Conservation (phyloP, 352 stramenopile genomes). For the Phytophthora multivora region DNA sequence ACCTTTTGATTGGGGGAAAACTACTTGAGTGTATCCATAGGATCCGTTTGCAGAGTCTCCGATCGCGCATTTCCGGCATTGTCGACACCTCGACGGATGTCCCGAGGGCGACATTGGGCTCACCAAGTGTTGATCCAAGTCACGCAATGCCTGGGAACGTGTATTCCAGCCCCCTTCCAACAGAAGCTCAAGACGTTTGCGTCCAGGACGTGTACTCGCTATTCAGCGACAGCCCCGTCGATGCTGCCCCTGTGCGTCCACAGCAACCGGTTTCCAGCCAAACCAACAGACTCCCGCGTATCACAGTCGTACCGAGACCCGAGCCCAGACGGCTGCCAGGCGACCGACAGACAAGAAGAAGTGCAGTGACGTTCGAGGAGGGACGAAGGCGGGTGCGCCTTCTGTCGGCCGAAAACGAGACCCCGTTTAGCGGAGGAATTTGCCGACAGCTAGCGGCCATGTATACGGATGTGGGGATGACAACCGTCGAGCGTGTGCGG, state of each 20-base stretch:
- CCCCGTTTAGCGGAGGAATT: slow-evolving; percentile 18
- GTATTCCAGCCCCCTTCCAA: background rate
- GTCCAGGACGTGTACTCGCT: slow-evolving; percentile 20
- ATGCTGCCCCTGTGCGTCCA: background rate
- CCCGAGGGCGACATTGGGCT: background rate
- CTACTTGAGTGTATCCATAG: slow-evolving; percentile 14
- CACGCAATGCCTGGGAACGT: background rate
- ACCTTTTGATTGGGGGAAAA: slow-evolving; percentile 14
- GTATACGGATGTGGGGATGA: slow-evolving; percentile 42
- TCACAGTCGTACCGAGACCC: slow-evolving; percentile 8
- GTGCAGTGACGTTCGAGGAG: slow-evolving; percentile 2
- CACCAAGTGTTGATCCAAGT: background rate
- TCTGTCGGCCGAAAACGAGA: slow-evolving; percentile 12
- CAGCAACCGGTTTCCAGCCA: slow-evolving; percentile 1
- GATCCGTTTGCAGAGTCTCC: slow-evolving; percentile 11
- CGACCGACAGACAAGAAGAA: background rate
- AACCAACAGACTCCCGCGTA: slow-evolving; percentile 10
- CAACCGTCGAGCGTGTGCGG: slow-evolving; percentile 39
- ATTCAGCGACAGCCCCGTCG: slow-evolving; percentile 4
- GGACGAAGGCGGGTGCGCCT: background rate
- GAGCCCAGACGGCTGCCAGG: slow-evolving; percentile 4
- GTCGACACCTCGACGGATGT: slow-evolving; percentile 25
- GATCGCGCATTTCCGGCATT: slow-evolving; percentile 5
- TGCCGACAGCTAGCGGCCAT: slow-evolving; percentile 34
- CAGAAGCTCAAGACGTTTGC: slow-evolving; percentile 3